These are phyloP conservation scores for Mycena sp. DNA, from an alignment of 1,284 basidiomycete genomes.

Conservation along the genomic window DNA sequence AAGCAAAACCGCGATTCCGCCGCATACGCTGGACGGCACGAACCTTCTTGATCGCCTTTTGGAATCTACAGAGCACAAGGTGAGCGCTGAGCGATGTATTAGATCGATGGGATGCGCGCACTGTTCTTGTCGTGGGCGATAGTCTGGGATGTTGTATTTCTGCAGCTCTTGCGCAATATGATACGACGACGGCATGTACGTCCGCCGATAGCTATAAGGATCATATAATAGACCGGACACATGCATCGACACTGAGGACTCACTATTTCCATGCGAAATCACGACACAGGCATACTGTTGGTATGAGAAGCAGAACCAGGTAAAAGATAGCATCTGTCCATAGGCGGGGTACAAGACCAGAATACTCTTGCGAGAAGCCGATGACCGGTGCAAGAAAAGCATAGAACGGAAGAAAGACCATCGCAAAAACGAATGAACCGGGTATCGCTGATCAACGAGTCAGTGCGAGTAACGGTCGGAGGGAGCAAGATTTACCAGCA, in stretches of 20 bases:
- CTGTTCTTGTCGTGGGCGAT: conserved; percentile 97
- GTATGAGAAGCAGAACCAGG: conserved; percentile 89
- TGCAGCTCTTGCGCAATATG: conserved; percentile 98
- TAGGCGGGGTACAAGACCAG: conserved; percentile 87
- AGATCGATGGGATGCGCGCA: conserved; percentile 54
- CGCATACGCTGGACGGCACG: conserved; percentile 95
- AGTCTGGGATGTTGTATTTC: conserved; percentile 98
- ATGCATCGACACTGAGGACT: conserved; percentile 31
- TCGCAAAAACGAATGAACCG: conserved; percentile 95
- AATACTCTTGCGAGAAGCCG: conserved; percentile 92
- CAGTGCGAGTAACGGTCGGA: too few species aligned
- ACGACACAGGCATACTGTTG: conserved; percentile 88
- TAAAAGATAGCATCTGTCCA: conserved; percentile 93
- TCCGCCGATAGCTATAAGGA: conserved; percentile 82
- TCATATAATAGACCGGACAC: conserved; percentile 23
- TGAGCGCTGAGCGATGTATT: background rate
- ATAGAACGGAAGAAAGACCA: conserved; percentile 93
- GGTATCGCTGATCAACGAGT: conserved; percentile 76
- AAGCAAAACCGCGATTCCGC: conserved; percentile 93
- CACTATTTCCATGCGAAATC: conserved; percentile 98
- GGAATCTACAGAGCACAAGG: conserved; percentile 67
- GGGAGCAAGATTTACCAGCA: conserved; percentile 63
- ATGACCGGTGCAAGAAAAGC: conserved; percentile 88
- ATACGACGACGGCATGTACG: conserved; percentile 91
- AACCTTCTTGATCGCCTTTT: conserved; percentile 98